Evolutionary conservation across 2,329 filamentous ascomycete genomes (phyloP).

Genomic region (Fusarium buharicum): DNA sequence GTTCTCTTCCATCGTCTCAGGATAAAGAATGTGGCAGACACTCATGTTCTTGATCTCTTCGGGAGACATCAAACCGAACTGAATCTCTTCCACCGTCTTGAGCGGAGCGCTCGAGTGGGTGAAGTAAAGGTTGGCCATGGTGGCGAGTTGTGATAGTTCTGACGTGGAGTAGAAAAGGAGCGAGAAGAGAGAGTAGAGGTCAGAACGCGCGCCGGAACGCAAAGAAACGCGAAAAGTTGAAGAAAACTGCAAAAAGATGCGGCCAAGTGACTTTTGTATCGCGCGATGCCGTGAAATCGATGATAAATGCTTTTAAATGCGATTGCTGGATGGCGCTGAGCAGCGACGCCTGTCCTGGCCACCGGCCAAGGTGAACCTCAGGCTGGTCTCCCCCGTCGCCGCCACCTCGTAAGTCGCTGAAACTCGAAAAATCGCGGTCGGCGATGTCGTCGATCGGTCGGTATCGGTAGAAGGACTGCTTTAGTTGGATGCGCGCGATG

Average conservation of each 20-base stretch:
- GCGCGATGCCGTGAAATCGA: conserved; percentile 46
- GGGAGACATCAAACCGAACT: conserved; percentile 96
- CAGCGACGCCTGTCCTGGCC: conserved; percentile 58
- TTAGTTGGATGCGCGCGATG: conserved; percentile 55
- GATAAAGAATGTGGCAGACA: conserved; percentile 93
- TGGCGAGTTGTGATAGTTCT: conserved; percentile 56
- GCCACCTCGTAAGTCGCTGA: conserved; percentile 53
- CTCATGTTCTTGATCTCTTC: conserved; percentile 99
- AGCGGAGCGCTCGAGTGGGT: conserved; percentile 93
- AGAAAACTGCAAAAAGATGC: conserved; percentile 39
- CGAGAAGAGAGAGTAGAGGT: conserved; percentile 40
- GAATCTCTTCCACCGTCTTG: conserved; percentile 98
- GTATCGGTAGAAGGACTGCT: conserved; percentile 43
- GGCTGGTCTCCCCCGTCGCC: conserved; percentile 59
- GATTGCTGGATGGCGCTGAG: conserved; percentile 56
- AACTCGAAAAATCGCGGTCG: conserved; percentile 52
- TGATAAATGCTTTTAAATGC: conserved; percentile 48
- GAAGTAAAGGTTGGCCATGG: conserved; percentile 92
- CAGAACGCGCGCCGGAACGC: conserved; percentile 40
- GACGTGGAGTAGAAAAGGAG: conserved; percentile 43
- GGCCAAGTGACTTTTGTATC: conserved; percentile 38
- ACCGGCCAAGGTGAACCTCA: conserved; percentile 60
- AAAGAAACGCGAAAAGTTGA: conserved; percentile 43
- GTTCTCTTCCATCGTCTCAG: conserved; percentile 99
- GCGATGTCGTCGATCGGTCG: conserved; percentile 49